Conservation (phyloP, 2,329 filamentous ascomycete species). For the Aspergillus terreus region DNA sequence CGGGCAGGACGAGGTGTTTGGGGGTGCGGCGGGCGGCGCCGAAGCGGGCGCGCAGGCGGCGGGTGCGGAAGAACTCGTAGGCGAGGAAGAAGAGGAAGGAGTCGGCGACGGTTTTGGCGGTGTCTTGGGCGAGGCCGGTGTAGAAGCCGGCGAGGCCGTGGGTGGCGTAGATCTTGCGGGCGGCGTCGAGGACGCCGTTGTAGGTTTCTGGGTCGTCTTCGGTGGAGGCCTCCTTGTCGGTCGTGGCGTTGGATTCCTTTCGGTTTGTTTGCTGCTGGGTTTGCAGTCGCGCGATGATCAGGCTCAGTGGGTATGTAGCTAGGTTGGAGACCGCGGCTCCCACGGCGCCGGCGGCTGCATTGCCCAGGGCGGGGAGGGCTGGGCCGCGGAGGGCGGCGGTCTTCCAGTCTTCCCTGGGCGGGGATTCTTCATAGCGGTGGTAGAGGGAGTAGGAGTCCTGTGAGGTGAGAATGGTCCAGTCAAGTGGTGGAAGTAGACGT, state of each 20-base stretch:
- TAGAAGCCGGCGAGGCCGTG: conserved; percentile 77
- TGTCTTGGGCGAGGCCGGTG: conserved; percentile 60
- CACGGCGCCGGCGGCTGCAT: conserved; percentile 74
- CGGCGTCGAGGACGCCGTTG: conserved; percentile 63
- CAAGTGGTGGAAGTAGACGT: background rate
- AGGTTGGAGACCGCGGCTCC: conserved; percentile 78
- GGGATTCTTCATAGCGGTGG: conserved; percentile 35
- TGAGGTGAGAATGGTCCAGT: background rate
- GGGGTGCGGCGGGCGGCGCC: conserved; percentile 17
- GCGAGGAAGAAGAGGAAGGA: conserved; percentile 84
- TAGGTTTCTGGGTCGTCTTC: conserved; percentile 60
- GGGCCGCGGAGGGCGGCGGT: conserved; percentile 32
- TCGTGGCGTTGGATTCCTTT: background rate
- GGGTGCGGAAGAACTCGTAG: conserved; percentile 58
- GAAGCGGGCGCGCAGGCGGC: conserved; percentile 40
- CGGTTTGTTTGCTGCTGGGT: conserved; percentile 55
- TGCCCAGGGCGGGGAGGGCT: conserved; percentile 69
- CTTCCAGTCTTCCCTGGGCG: conserved; percentile 28
- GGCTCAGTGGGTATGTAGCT: conserved; percentile 73
- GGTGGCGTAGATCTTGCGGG: conserved; percentile 64
- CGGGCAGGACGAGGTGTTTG: conserved; percentile 47
- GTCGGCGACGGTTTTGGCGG: conserved; percentile 66
- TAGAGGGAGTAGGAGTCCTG: conserved; percentile 45
- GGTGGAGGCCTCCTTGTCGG: conserved; percentile 29
- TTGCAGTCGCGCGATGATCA: conserved; percentile 78